These are phyloP conservation scores for Cotoneaster glaucophyllus DNA, from an alignment of 306 rosid genomes.

Conservation along the genomic window DNA sequence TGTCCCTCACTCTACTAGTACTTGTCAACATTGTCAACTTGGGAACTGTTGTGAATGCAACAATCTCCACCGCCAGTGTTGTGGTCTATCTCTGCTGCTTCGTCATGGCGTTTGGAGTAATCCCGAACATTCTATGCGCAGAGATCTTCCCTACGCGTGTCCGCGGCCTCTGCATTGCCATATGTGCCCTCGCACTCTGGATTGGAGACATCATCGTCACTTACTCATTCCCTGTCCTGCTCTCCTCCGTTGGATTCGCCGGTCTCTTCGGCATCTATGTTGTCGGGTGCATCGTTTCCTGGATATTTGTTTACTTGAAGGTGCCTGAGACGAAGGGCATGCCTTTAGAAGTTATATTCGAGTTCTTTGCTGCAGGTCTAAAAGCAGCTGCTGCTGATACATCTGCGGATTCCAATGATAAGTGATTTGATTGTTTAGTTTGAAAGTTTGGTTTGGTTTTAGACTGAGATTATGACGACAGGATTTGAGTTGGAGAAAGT, in stretches of 20 bases:
- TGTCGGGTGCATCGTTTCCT: slow-evolving; percentile 46
- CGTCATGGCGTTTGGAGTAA: slow-evolving; percentile 61
- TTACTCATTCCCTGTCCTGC: slow-evolving; percentile 40
- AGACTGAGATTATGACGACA: neutral
- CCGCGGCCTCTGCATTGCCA: slow-evolving; percentile 62
- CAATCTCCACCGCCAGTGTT: slow-evolving; percentile 39
- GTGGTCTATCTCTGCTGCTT: slow-evolving; percentile 51
- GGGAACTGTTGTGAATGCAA: slow-evolving; percentile 32
- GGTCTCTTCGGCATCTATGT: slow-evolving; percentile 53
- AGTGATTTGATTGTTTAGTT: neutral
- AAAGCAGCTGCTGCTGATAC: slow-evolving; percentile 39
- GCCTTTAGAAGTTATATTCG: slow-evolving; percentile 73
- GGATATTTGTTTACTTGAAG: slow-evolving; percentile 58
- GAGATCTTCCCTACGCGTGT: slow-evolving; percentile 64
- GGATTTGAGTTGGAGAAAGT: neutral
- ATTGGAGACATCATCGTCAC: slow-evolving; percentile 49
- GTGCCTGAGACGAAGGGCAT: slow-evolving; percentile 79
- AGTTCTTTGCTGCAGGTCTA: slow-evolving; percentile 56
- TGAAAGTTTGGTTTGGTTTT: too few relatives aligned
- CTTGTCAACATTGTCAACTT: slow-evolving; percentile 26
- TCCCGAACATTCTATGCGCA: slow-evolving; percentile 60
- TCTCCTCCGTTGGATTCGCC: slow-evolving; percentile 43
- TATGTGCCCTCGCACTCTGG: slow-evolving; percentile 63
- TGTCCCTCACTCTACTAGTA: slow-evolving; percentile 44
- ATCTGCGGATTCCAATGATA: neutral